These are phyloP conservation scores for Boletus sensibilis DNA, from an alignment of 768 basidiomycete species.

Conservation along the genomic window DNA sequence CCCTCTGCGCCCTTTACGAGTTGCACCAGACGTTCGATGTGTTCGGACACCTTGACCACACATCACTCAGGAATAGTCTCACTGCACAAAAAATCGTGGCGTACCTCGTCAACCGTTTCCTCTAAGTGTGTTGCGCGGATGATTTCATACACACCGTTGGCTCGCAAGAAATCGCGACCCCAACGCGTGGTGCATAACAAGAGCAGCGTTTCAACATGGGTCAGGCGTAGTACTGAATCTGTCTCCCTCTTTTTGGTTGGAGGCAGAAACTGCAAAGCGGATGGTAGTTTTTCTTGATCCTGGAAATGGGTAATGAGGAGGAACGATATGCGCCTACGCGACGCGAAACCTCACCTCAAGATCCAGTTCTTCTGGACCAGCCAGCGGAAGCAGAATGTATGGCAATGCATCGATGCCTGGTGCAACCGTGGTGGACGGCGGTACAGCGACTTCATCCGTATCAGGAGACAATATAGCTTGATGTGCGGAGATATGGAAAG, in stretches of 20 bases:
- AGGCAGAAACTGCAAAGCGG: slow-evolving; percentile 84
- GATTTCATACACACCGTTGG: slow-evolving; percentile 84
- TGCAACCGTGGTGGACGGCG: slow-evolving; percentile 54
- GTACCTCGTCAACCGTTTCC: slow-evolving; percentile 77
- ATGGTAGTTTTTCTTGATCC: slow-evolving; percentile 87
- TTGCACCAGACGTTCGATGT: slow-evolving; percentile 84
- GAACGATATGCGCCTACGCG: not conserved
- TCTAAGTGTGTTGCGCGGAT: slow-evolving; percentile 72
- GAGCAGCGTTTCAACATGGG: slow-evolving; percentile 83
- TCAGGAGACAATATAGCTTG: slow-evolving; percentile 71
- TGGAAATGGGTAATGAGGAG: slow-evolving; percentile 31
- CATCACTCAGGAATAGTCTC: not conserved
- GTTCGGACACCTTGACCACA: slow-evolving; percentile 67
- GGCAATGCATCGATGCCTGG: slow-evolving; percentile 85
- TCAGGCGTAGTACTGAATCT: slow-evolving; percentile 73
- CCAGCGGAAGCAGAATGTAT: slow-evolving; percentile 83
- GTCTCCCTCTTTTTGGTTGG: slow-evolving; percentile 79
- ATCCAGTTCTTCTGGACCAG: slow-evolving; percentile 94
- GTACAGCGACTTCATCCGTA: slow-evolving; percentile 49
- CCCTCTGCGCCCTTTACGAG: slow-evolving; percentile 81
- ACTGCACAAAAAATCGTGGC: slow-evolving; percentile 16
- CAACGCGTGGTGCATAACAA: slow-evolving; percentile 86
- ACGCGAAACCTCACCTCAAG: slow-evolving; percentile 60
- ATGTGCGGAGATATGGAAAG: slow-evolving; percentile 68
- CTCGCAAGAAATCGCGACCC: slow-evolving; percentile 79